Conservation (phyloP, 177 flowering plant genomes). For the Vitis hybrid region DNA sequence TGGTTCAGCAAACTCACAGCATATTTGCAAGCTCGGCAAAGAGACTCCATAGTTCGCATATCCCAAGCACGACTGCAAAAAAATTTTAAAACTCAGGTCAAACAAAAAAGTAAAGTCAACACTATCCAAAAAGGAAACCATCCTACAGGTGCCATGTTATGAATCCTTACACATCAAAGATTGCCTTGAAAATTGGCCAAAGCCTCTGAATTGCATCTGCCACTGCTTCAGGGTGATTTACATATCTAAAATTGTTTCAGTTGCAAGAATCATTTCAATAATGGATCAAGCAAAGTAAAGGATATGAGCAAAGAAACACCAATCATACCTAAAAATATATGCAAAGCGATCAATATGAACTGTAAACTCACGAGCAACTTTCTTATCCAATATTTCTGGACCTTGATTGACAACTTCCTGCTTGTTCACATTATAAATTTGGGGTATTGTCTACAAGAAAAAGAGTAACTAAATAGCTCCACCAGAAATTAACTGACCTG, state of each 20-base stretch:
- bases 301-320: background rate
- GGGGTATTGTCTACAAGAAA: conserved; percentile 1
- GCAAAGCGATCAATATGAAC: conserved; percentile 93
- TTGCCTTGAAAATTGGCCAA: conserved; percentile 93
- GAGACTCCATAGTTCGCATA: conserved; percentile 96
- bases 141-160: background rate
- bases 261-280: conserved; percentile 8
- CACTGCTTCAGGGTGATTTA: conserved; percentile 94
- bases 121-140: background rate
- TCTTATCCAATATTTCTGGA: conserved; percentile 62
- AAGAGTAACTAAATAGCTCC: background rate
- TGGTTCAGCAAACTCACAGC: conserved; percentile 62
- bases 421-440: conserved; percentile 12
- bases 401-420: conserved; percentile 89
- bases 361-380: conserved; percentile 77
- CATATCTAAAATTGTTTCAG: conserved; percentile 59
- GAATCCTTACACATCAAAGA: conserved; percentile 82
- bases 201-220: conserved; percentile 94
- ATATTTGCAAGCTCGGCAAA: conserved; percentile 98
- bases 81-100: conserved; percentile 8
- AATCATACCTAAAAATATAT: conserved; percentile 74
- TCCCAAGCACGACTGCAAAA: conserved; percentile 93
- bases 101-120: conserved; percentile 1
- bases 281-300: background rate
- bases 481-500: conserved; percentile 52